phyloP scores from a whole-genome alignment of 192 early-diverging fungal species.

The Backusella tuberculispora region DNA sequence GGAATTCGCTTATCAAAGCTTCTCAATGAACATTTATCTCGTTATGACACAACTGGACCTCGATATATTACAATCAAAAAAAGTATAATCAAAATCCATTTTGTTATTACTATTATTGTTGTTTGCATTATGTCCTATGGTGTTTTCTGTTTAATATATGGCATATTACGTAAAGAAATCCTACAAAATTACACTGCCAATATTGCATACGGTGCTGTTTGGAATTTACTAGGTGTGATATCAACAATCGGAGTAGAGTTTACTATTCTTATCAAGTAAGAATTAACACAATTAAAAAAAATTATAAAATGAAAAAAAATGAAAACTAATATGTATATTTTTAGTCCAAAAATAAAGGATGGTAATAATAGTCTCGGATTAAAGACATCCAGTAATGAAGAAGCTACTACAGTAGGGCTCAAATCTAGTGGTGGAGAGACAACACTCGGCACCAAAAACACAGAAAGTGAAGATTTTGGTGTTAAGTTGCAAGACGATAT shows the following conservation, averaged over 20 bases:
- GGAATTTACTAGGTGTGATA: slow-evolving; percentile 29
- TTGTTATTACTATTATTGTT: slow-evolving; percentile 28
- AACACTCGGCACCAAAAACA: not conserved
- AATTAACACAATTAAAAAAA: not conserved
- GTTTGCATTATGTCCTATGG: slow-evolving; percentile 31
- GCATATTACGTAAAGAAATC: slow-evolving; percentile 30
- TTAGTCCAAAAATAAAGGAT: not conserved
- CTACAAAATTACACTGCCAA: slow-evolving; percentile 20
- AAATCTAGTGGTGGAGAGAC: slow-evolving; percentile 6
- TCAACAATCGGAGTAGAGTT: slow-evolving; percentile 28
- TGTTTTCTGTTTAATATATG: slow-evolving; percentile 36
- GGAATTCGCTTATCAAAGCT: slow-evolving; percentile 25
- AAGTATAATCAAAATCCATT: slow-evolving; percentile 29
- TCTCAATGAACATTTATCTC: slow-evolving; percentile 23
- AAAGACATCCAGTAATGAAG: not conserved
- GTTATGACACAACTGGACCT: slow-evolving; percentile 23
- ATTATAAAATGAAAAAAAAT: not conserved
- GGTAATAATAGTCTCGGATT: not conserved
- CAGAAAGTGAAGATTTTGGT: slow-evolving; percentile 7
- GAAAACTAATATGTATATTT: not conserved
- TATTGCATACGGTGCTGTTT: slow-evolving; percentile 23
- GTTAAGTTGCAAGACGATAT: not conserved
- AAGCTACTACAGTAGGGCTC: not conserved
- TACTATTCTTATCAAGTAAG: slow-evolving; percentile 35
- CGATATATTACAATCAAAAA: slow-evolving; percentile 30